These are phyloP conservation scores for Diutina rugosa DNA, from an alignment of 1,139 yeast species.

Conservation along the genomic window DNA sequence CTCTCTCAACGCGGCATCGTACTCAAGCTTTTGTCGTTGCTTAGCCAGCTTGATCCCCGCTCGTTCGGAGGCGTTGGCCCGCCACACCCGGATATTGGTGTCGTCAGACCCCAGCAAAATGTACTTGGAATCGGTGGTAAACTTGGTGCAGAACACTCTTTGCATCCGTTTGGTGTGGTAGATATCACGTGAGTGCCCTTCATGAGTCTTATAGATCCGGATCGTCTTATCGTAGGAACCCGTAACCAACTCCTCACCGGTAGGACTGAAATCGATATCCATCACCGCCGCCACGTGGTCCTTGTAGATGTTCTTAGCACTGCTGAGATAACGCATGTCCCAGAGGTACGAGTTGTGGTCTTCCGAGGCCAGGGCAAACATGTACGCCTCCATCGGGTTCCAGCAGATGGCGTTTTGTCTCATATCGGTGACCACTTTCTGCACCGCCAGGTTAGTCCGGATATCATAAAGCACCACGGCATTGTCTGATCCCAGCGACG, in stretches of 20 bases:
- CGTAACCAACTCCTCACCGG: conserved; percentile 92
- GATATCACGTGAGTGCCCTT: conserved; percentile 89
- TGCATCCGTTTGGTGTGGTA: conserved; percentile 98
- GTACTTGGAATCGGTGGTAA: conserved; percentile 79
- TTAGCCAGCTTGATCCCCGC: conserved; percentile 69
- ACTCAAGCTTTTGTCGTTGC: conserved; percentile 75
- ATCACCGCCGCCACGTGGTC: conserved; percentile 95
- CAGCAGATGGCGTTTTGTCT: conserved; percentile 81
- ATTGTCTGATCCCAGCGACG: conserved; percentile 88
- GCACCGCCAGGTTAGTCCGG: conserved; percentile 87
- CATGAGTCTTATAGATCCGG: conserved; percentile 59
- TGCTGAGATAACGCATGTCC: conserved; percentile 86
- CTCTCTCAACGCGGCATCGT: conserved; percentile 83
- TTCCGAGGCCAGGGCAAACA: conserved; percentile 85
- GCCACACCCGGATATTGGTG: conserved; percentile 89
- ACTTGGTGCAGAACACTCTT: conserved; percentile 73
- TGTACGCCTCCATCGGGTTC: conserved; percentile 97
- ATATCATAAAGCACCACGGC: conserved; percentile 83
- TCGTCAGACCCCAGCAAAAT: conserved; percentile 90
- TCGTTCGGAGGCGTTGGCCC: conserved; percentile 76
- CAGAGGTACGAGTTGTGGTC: conserved; percentile 92
- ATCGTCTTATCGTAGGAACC: conserved; percentile 93
- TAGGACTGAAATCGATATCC: conserved; percentile 91
- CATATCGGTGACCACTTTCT: conserved; percentile 72
- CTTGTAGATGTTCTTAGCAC: conserved; percentile 74